These are phyloP conservation scores for Adansonia gregorii DNA, from an alignment of 441 rosid species.

Conservation along the genomic window DNA sequence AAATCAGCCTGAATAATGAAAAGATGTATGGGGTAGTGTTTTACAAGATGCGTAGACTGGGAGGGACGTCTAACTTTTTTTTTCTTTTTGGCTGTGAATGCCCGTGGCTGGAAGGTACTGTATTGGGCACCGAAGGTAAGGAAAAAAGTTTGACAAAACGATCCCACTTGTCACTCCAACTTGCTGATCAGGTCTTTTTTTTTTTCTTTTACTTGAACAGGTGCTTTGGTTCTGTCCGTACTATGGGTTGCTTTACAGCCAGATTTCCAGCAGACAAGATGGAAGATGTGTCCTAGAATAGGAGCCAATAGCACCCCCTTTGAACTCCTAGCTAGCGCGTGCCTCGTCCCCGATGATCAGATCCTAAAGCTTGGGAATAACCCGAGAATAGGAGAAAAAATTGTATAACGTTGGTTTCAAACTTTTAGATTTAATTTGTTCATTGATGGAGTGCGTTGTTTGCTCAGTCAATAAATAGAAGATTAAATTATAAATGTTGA, in stretches of 20 bases:
- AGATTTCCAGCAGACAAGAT: slow-evolving; percentile 21
- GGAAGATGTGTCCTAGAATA: slow-evolving; percentile 22
- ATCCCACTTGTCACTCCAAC: slow-evolving; percentile 24
- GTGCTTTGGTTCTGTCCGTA: slow-evolving; percentile 32
- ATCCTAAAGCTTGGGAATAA: too few species aligned
- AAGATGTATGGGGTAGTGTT: neutral
- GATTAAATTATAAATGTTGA: too few species aligned
- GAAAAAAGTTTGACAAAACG: slow-evolving; percentile 8
- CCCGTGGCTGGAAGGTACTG: slow-evolving; percentile 7
- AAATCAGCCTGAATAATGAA: neutral
- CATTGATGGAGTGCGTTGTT: too few species aligned
- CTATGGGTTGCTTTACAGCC: slow-evolving; percentile 18
- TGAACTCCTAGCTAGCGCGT: neutral
- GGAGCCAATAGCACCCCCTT: neutral
- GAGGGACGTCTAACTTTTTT: neutral
- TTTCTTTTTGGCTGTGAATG: neutral
- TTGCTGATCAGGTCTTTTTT: neutral
- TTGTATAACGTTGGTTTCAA: too few species aligned
- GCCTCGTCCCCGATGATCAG: too few species aligned
- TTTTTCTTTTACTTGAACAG: slow-evolving; percentile 16
- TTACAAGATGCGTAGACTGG: neutral
- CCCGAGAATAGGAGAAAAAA: too few species aligned
- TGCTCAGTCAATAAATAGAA: too few species aligned
- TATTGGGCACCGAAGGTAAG: slow-evolving; percentile 1
- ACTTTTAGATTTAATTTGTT: too few species aligned